Conservation (phyloP, 345 rosid genomes). For the Brassica rapa region DNA sequence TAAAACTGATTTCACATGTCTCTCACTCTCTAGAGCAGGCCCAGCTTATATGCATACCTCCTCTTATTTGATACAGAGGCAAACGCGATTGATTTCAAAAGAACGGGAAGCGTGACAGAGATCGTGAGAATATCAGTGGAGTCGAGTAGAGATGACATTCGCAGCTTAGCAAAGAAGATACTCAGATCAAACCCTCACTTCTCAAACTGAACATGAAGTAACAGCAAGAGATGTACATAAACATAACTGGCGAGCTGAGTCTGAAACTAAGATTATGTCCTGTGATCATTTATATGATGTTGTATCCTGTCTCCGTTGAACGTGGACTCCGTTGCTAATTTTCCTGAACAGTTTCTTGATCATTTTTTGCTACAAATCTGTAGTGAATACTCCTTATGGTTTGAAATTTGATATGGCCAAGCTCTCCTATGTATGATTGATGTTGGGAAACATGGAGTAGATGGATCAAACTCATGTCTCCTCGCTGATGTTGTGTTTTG, state of each 20-base stretch:
- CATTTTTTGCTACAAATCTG: slow-evolving; percentile 19
- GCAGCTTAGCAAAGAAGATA: slow-evolving; percentile 82
- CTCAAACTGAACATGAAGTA: slow-evolving; percentile 31
- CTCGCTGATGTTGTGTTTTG: not conserved
- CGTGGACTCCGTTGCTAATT: slow-evolving; percentile 21
- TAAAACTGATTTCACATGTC: not conserved
- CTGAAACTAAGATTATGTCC: slow-evolving; percentile 8
- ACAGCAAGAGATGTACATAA: slow-evolving; percentile 37
- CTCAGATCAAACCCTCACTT: slow-evolving; percentile 54
- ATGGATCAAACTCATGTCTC: slow-evolving; percentile 8
- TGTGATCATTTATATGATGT: slow-evolving; percentile 8
- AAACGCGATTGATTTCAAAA: slow-evolving; percentile 63
- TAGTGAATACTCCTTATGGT: not conserved
- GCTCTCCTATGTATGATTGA: slow-evolving; percentile 20
- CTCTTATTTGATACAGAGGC: slow-evolving; percentile 52
- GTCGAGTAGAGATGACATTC: slow-evolving; percentile 85
- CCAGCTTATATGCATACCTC: not conserved
- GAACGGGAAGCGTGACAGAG: slow-evolving; percentile 61
- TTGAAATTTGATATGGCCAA: slow-evolving; percentile 9
- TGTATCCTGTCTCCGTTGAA: slow-evolving; percentile 7
- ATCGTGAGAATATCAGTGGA: slow-evolving; percentile 66
- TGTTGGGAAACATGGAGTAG: slow-evolving; percentile 4
- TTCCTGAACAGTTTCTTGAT: slow-evolving; percentile 23
- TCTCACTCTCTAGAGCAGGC: not conserved
- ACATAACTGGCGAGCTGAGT: slow-evolving; percentile 28